Evolutionary conservation across 768 basidiomycete species (phyloP).

Genomic region (Cantharellus cinnabarinus): DNA sequence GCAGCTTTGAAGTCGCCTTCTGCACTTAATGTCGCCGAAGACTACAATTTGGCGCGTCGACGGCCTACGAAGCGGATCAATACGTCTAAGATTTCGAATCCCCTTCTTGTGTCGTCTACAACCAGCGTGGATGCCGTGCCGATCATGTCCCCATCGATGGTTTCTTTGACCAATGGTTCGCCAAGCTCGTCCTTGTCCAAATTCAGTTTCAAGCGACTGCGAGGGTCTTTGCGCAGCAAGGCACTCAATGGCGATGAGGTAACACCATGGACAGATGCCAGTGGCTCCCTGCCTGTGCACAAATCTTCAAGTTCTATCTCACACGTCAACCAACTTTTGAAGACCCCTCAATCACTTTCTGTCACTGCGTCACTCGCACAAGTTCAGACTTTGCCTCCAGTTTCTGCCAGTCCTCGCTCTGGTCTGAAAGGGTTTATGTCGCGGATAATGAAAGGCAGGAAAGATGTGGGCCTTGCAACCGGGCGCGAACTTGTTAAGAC

Average conservation of each 20-base stretch:
- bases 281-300: background rate
- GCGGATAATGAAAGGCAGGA: slow-evolving; percentile 24
- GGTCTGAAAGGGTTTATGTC: slow-evolving; percentile 68
- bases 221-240: slow-evolving; percentile 43
- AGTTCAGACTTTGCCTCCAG: slow-evolving; percentile 10
- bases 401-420: slow-evolving; percentile 28
- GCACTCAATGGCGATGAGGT: slow-evolving; percentile 30
- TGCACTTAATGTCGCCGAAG: slow-evolving; percentile 22
- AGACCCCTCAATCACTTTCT: background rate
- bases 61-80: slow-evolving; percentile 34
- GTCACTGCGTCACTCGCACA: slow-evolving; percentile 13
- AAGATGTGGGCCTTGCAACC: background rate
- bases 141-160: slow-evolving; percentile 22
- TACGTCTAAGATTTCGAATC: slow-evolving; percentile 43
- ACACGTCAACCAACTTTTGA: background rate
- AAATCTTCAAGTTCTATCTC: background rate
- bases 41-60: slow-evolving; percentile 25
- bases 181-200: slow-evolving; percentile 22
- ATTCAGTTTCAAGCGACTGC: slow-evolving; percentile 53
- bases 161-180: slow-evolving; percentile 19
- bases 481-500: background rate
- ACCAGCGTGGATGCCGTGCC: slow-evolving; percentile 50
- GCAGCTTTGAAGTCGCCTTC: slow-evolving; percentile 32
- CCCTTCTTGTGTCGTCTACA: slow-evolving; percentile 43
- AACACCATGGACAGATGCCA: slow-evolving; percentile 1